Evolutionary conservation across 495 filamentous ascomycete species (phyloP), one percentile per base, ranked within the genome.

Genomic region (Neurospora sp.): DNA sequence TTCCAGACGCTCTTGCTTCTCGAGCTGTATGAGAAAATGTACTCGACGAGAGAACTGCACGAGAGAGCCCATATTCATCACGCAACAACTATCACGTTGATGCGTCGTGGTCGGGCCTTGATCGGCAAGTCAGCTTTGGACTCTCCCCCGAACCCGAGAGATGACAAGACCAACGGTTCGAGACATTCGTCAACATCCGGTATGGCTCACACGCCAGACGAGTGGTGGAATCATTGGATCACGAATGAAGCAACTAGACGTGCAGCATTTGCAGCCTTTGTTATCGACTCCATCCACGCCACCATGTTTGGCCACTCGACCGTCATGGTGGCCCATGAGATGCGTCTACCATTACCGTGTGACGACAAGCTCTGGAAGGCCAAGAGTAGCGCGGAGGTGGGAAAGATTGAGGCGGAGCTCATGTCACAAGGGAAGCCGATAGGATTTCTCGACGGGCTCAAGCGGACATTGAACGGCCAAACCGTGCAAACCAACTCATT

Each of bases 221-320:
- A 97, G 77, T 96, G 91, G 83, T 99, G 96, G 96, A 92, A 94
- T 75, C 91, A 94, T 75, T 99, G 96, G 96, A 96, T 98, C 78
- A 94, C 93, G 7, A 93, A 93, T 48, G 96, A 99, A 79, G 91
- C 94, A 18, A 97, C 94, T 3, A 87, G 94, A 41, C 89, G 96
- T 48, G 93, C 91, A 5, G 96, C 95, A 0, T 99, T 98, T 85
- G 95, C 91, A 18, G 96, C 96, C 3, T 99, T 98, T 80, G 91
- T 99, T 31, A 90, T 97, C 70, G 96, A 99, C 80, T 96, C 94
- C 3, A 96, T 93, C 7, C 96, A 99, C 82, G 94, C 95, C 4
- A 98, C 93, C 53, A 97, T 99, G 92, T 99, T 98, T 81, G 96
- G 96, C 0, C 96, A 99, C 81, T 94, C 94, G 20, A 95, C 94